Evolutionary conservation across 1,284 basidiomycete genomes (phyloP), one percentile per base, ranked within the genome.

Genomic region (Puccinia novopanici): DNA sequence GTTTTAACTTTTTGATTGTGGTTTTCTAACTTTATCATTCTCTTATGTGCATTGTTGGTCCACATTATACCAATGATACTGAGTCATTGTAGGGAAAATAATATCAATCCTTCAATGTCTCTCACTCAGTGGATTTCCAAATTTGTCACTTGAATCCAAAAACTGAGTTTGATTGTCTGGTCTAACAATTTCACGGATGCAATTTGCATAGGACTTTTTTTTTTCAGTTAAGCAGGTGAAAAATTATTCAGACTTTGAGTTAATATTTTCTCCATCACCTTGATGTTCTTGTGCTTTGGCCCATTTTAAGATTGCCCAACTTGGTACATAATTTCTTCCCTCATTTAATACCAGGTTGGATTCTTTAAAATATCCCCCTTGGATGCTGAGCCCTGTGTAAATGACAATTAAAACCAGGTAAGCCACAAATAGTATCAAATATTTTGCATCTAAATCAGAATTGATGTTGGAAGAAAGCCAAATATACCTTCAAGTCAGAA

Each of bases 11-110:
- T 9, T 61, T 8, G 22, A 42, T 12, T 27, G 42, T 72, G 3
- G 30, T 42, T 8, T 30, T 27, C 55, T 30, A 30, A 59, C 55
- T 59, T 59, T 27, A 2, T 8, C 8, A 37, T 34, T 65, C 17
- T 65, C 19, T 65, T 24, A 3, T 65, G 61, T 9, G 37, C 3
- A 10, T 73, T 55, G 22, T 57, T 57, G 17, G 9, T 75, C 15
- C 10, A 37, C 17, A 9, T n/a, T 65, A 22, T 48, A 94, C 93
- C 92, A 61, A 93, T 92, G 2, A 92, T 96, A 54, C 95, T 95
- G 0, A 85, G 88, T 19, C 91, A 94, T 84, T 98, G 95, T 95
- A 88, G 90, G 73, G 89, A 90, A 81, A 97, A 95, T 89, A 95
- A 94, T 86, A 92, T 94, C 75, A 90, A 91, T 82, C 91, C 90